Conservation (phyloP, 164 flowering plant species). For the Sextonia rubra region DNA sequence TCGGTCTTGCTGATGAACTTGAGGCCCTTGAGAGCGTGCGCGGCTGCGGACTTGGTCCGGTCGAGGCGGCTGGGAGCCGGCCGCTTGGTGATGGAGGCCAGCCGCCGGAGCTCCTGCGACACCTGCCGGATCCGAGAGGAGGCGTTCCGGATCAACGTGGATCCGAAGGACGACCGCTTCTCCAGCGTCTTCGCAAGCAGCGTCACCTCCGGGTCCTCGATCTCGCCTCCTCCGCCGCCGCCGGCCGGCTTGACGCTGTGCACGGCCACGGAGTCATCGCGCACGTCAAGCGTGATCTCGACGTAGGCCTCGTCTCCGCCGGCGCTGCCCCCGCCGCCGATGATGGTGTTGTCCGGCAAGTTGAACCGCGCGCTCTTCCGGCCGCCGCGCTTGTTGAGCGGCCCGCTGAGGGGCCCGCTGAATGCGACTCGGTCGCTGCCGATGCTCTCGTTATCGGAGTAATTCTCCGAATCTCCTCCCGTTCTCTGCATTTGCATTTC, state of each 20-base stretch:
- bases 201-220: slow-evolving; percentile 55
- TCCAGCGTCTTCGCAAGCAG: slow-evolving; percentile 46
- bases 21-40: slow-evolving; percentile 81
- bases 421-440: slow-evolving; percentile 34
- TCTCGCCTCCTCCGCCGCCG: slow-evolving; percentile 27
- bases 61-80: slow-evolving; percentile 35
- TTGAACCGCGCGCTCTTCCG: slow-evolving; percentile 55
- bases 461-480: slow-evolving; percentile 24
- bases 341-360: slow-evolving; percentile 25
- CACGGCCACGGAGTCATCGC: slow-evolving; percentile 55
- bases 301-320: slow-evolving; percentile 26
- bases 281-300: slow-evolving; percentile 64
- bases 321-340: slow-evolving; percentile 5
- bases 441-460: slow-evolving; percentile 57
- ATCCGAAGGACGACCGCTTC: slow-evolving; percentile 38
- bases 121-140: slow-evolving; percentile 43
- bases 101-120: slow-evolving; percentile 58
- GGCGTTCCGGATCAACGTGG: slow-evolving; percentile 34
- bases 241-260: slow-evolving; percentile 58
- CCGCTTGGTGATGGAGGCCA: slow-evolving; percentile 36
- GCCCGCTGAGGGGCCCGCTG: slow-evolving; percentile 45
- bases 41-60: slow-evolving; percentile 67
- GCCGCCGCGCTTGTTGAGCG: slow-evolving; percentile 27
- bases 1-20: slow-evolving; percentile 75
- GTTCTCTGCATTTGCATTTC: slow-evolving; percentile 20